Evolutionary conservation across 202 grass and related monocot species (phyloP), one percentile per base, ranked within the genome.

Genomic region (Elaeis oleifera): DNA sequence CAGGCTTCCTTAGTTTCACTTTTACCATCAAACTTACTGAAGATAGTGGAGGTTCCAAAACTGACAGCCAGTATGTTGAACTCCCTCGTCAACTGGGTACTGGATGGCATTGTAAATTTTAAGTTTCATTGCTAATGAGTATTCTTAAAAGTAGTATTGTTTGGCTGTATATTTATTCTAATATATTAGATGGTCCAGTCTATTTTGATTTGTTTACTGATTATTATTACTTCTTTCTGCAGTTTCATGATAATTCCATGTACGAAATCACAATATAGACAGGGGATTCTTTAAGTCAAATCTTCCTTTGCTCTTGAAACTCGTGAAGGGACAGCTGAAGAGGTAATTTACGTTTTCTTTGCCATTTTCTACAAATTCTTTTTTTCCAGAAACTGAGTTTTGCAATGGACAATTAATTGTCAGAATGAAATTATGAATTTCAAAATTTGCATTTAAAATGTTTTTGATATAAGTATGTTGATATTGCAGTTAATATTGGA

Each of bases 1-100:
- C 79, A 96, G 91, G 91, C 84, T 56, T 91, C 84, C 13, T 54
- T 96, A 56, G 81, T 96, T 36, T 96, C 91, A 74, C 63, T 96
- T 76, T 73, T 96, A 77, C 91, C 87, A 9, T 7, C 76, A 20
- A 76, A 90, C 56, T 67, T 96, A 66, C 57, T 81, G 31, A 66
- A 32, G 64, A 62, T 73, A 64, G 53, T 67, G 74, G 87, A 96
- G 63, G 64, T 69, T 80, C 60, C 58, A 49, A 79, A 77, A 66
- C 67, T 96, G 27, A 80, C 67, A 26, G 74, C 88, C 72, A 67
- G 79, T 61, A 74, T 78, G 31, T 61, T 90, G 44, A 61, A 3
- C 39, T 75, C 60, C 76, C 74, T 96, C 32, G 76, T 90, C 56
- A 96, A 74, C 78, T 96, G 91, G 91, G 91, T 96, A 90, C 58